Base-by-base conservation (phyloP, 2,329 filamentous ascomycete species). In the Incumbomyces delicatus region DNA sequence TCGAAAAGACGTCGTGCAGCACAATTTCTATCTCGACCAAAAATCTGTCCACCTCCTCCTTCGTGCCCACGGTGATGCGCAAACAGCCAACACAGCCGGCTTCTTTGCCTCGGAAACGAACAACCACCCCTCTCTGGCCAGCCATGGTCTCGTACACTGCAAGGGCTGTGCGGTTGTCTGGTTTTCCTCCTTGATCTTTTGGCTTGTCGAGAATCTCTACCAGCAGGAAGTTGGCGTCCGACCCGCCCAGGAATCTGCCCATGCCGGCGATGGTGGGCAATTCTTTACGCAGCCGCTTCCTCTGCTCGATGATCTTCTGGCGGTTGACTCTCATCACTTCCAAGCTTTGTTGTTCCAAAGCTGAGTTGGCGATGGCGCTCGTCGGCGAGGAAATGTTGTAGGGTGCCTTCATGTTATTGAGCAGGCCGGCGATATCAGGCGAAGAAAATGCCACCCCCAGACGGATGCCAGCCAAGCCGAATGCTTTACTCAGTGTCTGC, bases 401-500 rank as follows among this genome's bases (percentile, higher is more conserved):
- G 0, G 92, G 92, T 0, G 92, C 90, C 68, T 96, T 96, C 60
- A 98, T 74, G 62, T 76, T 88, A 69, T 98, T 98, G 46, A 98
- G 74, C 11, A 98, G 72, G 13, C 69, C 66, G 2, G 90, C 88
- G 52, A 98, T 82, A 5, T 80, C 74, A 0, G 80, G 74, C 8
- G 80, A 77, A 4, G 86, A 77, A 62, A 95, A 98, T 1, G 87
- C 87, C 6, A 81, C 85, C 39, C 92, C 92, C 1, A 98, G 75
- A 13, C 92, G 77, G 61, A 98, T 95, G 42, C 90, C 92, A 3
- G 92, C 92, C 60, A 98, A 77, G 22, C 92, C 92, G 61, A 98
- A 98, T 0, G 88, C 92, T 66, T 98, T 98, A 59, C 86, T 94
- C n/a, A 96, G 75, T 1, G 92, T 98, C 72, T 98, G 92, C 86